Base-by-base conservation (phyloP, 805 yeast genomes). In the Yamadazyma sp. region DNA sequence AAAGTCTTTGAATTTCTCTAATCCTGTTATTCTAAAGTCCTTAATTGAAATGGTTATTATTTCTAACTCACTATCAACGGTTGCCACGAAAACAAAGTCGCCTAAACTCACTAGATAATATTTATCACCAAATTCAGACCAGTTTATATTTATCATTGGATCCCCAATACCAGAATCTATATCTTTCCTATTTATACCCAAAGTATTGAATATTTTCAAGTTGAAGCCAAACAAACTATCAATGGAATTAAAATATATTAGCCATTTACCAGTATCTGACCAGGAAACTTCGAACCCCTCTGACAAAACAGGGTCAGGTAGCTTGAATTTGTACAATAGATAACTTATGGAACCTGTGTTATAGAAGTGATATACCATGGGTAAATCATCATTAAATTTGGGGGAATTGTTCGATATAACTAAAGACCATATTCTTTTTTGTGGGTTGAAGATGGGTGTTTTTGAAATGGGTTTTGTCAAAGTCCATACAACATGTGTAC, bases 231-330 rank as follows among this genome's bases (percentile, higher is more conserved):
- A 52, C 10, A 64, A 42, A 18, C 34, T 35, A 26, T 52, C 53
- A 5, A 26, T 34, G 17, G 38, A 39, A 34, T 52, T 55, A 31
- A 63, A 57, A 24, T 48, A 42, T 22, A 48, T 39, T 3, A 65
- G 39, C 70, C 70, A 66, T 23, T 47, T 51, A 0, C 70, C 70
- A 5, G 56, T 48, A 1, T 40, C 27, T 1, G 65, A 55, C 72
- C 72, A 67, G 14, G 31, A 12, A 7, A 62, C 31, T 3, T 32
- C 24, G 23, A 39, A 37, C 1, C 55, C 45, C 3, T 42, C 24
- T 19, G 54, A 22, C 7, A 48, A 27, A 15, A 56, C 35, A 2
- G 41, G 15, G 24, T 37, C 19, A 7, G 56, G 48, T 16, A 58
- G 36, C 23, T 54, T 43, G 19, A 46, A 53, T 29, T 44, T 41